Evolutionary conservation across 768 basidiomycete genomes (phyloP), one percentile per base, ranked within the genome.

Genomic region (Paxillus ammoniavirescens): DNA sequence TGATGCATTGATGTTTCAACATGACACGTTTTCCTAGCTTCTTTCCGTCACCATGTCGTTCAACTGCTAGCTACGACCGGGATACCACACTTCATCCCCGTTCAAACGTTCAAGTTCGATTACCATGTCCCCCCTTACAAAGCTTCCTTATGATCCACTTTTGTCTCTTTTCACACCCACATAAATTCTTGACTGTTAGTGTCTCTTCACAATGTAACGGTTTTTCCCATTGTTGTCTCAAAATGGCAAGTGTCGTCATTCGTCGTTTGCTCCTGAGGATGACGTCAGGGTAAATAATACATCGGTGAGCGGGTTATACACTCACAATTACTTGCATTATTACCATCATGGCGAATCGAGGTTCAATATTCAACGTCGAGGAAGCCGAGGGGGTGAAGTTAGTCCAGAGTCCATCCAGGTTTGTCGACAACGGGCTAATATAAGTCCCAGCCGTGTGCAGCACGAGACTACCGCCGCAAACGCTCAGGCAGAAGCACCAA

Each of bases 381-480:
- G 74, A 77, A 50, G 47, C 64, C 43, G 53, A 61, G 14, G 65
- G 70, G 23, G 63, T 57, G 55, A 70, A 75, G 76, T 77, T 45
- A 37, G 72, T 61, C 42, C 18, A 5, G 8, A 9, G 5, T 15
- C 10, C 17, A 31, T 37, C 47, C 49, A 14, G 28, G 18, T 31
- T 41, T 44, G 2, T 15, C 8, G 3, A 9, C 18, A 23, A 8
- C 5, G 26, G 23, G 41, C 31, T 37, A 8, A 52, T 49, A 12
- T 14, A 18, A 2, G 15, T 42, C 15, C 15, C 21, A 75, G 75
- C 23, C 66, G 57, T 51, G 66, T 73, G 18, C 68, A 74, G 58
- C 66, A 71, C 51, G 76, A 79, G 60, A 84, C 83, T 3, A 78
- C 80, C n/a, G 84, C 82, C 9, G 81, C 78, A 1, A 67, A 75